Conservation (phyloP, 192 early-diverging fungal species). For the Entomortierella parvispora region DNA sequence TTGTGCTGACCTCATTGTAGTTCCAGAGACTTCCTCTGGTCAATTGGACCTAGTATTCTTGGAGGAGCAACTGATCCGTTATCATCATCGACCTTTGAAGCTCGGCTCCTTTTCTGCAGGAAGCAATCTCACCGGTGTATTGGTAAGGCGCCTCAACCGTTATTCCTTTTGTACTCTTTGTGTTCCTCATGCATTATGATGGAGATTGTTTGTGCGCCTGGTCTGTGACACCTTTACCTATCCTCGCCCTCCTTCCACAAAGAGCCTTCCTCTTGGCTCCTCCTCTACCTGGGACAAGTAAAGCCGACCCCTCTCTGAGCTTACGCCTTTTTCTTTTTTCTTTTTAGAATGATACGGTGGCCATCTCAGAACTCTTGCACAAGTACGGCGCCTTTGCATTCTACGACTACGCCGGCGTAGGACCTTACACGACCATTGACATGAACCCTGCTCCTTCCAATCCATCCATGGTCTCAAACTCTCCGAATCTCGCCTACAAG, state of each 20-base stretch:
- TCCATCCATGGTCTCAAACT: neutral
- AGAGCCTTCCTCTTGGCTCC: too few species aligned
- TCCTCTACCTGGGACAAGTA: too few species aligned
- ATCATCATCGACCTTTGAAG: constrained; percentile 29
- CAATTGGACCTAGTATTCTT: constrained; percentile 31
- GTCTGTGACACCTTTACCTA: too few species aligned
- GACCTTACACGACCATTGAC: constrained; percentile 44
- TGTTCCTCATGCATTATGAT: too few species aligned
- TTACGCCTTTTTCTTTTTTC: too few species aligned
- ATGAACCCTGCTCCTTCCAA: constrained; percentile 28
- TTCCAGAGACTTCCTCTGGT: constrained; percentile 22
- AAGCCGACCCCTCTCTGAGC: too few species aligned
- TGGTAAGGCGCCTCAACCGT: constrained; percentile 18
- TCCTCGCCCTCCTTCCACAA: too few species aligned
- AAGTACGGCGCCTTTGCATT: constrained; percentile 47
- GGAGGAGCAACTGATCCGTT: constrained; percentile 27
- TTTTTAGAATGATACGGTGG: constrained; percentile 44
- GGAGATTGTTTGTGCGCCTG: too few species aligned
- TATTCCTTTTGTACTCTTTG: neutral
- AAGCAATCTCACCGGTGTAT: constrained; percentile 56
- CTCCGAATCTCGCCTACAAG: constrained; percentile 40
- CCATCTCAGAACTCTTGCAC: constrained; percentile 51
- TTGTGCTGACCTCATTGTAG: constrained; percentile 49
- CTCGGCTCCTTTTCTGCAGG: constrained; percentile 55
- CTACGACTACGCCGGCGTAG: constrained; percentile 55